phyloP scores from a whole-genome alignment of 179 eudicot species.

The Camellia oleifera region DNA sequence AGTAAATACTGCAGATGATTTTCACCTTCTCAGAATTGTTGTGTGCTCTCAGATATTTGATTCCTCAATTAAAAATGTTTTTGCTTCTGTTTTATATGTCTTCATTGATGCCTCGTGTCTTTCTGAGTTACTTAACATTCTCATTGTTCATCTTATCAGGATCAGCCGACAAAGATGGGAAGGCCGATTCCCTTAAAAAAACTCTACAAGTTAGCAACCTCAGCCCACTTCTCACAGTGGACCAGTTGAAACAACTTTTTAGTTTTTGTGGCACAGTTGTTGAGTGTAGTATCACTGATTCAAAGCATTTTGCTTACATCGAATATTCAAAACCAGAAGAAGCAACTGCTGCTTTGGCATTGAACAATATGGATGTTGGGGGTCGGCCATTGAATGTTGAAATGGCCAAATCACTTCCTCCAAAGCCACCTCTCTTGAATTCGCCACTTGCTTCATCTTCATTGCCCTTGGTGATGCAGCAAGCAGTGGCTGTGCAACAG shows the following conservation, averaged over 20 bases:
- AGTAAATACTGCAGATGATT: constrained; percentile 2
- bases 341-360: constrained; percentile 83
- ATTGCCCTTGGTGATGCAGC: constrained; percentile 90
- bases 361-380: constrained; percentile 84
- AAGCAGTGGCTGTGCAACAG: constrained; percentile 97
- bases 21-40: not conserved
- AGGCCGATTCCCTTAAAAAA: constrained; percentile 58
- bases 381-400: constrained; percentile 97
- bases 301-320: constrained; percentile 91
- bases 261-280: constrained; percentile 81
- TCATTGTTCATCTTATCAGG: constrained; percentile 32
- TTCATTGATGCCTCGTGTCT: not conserved
- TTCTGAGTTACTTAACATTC: not conserved
- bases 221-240: constrained; percentile 82
- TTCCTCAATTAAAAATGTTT: not conserved
- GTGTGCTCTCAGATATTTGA: not conserved
- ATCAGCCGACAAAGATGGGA: constrained; percentile 52
- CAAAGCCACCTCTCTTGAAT: constrained; percentile 50
- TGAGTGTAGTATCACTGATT: constrained; percentile 82
- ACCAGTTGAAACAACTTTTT: constrained; percentile 88
- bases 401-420: constrained; percentile 97
- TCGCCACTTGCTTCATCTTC: constrained; percentile 59
- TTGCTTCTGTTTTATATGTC: constrained; percentile 6
- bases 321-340: constrained; percentile 89
- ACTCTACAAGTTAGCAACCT: constrained; percentile 98